These are phyloP conservation scores for Styphnolobium japonicum DNA, from an alignment of 306 rosid genomes.

Conservation along the genomic window DNA sequence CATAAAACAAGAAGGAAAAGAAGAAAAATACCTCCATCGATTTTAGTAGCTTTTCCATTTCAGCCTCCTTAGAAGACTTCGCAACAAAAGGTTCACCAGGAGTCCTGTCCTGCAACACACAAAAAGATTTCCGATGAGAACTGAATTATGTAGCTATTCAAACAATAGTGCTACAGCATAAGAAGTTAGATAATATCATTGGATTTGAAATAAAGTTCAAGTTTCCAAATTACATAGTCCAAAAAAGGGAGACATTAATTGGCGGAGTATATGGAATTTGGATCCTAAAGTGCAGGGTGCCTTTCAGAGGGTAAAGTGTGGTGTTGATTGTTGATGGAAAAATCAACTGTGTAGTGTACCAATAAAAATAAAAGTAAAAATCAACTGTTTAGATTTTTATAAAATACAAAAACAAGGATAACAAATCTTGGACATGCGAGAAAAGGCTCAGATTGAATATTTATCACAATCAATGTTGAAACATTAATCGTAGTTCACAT, in stretches of 20 bases:
- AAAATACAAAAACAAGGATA: not conserved
- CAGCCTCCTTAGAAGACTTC: conserved; percentile 88
- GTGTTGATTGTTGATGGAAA: not conserved
- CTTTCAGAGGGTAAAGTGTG: not conserved
- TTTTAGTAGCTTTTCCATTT: conserved; percentile 84
- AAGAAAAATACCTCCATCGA: conserved; percentile 82
- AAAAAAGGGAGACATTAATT: not conserved
- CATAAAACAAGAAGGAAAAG: not conserved
- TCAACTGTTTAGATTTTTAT: not conserved
- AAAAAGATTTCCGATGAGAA: conserved; percentile 15
- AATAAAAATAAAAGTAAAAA: no score
- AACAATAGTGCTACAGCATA: conserved; percentile 3
- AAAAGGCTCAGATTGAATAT: not conserved
- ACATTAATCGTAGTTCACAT: not conserved
- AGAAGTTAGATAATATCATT: not conserved
- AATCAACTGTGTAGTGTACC: not conserved
- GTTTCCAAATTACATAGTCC: not conserved
- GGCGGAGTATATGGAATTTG: not conserved
- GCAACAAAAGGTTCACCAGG: conserved; percentile 87
- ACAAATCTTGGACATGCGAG: not conserved
- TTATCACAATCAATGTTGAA: not conserved
- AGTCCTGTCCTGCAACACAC: conserved; percentile 62
- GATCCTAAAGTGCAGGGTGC: not conserved
- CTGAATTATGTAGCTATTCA: not conserved
- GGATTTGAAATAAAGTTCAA: not conserved